Base-by-base conservation (phyloP, 306 rosid genomes). In the Begonia loranthoides region DNA sequence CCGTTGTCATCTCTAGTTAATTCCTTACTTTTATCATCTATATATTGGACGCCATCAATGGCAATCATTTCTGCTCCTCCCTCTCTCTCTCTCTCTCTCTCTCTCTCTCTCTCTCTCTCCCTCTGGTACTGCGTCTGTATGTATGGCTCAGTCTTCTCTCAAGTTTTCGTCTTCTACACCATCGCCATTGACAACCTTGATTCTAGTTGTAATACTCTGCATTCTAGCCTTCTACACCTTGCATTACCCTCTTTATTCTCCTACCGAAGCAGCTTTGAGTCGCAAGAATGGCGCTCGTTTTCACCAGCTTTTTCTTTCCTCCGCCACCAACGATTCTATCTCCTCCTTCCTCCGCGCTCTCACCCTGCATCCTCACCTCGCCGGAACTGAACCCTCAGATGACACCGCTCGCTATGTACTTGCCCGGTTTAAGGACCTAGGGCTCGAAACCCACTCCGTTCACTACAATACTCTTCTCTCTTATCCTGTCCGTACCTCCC, bases 361-460 rank as follows among this genome's bases (percentile, higher is more conserved):
- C 59, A 85, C 97, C 45, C 60, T 47, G 5, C 95, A 74, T 54
- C 87, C 97, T 15, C 97, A 90, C 82, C 83, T 90, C 54, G 95
- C 97, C 62, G 94, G 97, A 51, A 90, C 97, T 7, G 60, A 69
- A 50, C 69, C 79, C 57, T 77, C 79, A 17, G 16, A 59, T 10
- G 66, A 67, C 14, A 72, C 80, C n/a, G 45, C 66, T 5, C n/a
- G 4, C 47, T 75, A 61, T 49, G 81, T 90, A 19, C 62, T 53
- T 24, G 50, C 70, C 78, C 80, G 74, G 49, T 82, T 82, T 75
- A 19, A 51, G 12, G 52, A 66, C 65, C 59, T 73, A 5, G 71
- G 77, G 17, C 72, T 88, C 15, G 60, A 54, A 19, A 59, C 96
- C 33, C 89, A 64, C 62, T 56, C 71, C 4, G 58, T 67, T 5